A percentile compares a stretch with the other conserved stretches of the same genome.
Evolutionary conservation across 2,329 filamentous ascomycete genomes (phyloP).

Genomic region (Hypoxylon sp.): DNA sequence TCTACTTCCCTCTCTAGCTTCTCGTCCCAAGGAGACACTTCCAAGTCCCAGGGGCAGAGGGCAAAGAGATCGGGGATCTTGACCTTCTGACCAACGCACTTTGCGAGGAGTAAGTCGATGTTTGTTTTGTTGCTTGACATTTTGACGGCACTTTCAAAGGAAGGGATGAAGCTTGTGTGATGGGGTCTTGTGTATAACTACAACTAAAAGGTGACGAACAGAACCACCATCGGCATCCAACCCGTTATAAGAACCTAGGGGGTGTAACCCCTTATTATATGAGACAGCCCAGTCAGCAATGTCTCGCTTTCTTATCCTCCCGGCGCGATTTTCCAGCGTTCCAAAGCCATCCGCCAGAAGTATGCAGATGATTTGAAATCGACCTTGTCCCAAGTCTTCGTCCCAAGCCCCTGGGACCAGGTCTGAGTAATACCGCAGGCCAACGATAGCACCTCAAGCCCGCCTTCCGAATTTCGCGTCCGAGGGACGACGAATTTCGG

Average conservation of each 20-base stretch:
- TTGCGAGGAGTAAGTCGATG: conserved; percentile 16
- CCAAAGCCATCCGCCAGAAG: neutral
- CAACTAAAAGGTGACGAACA: neutral
- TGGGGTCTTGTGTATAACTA: neutral
- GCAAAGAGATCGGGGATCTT: conserved; percentile 25
- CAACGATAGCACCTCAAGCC: neutral
- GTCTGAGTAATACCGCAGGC: neutral
- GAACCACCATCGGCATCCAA: neutral
- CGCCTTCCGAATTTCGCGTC: neutral
- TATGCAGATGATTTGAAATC: neutral
- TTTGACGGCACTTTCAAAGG: conserved; percentile 22
- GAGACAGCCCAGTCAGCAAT: neutral
- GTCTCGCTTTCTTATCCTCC: neutral
- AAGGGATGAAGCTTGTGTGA: neutral
- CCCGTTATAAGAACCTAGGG: neutral
- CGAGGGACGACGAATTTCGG: neutral
- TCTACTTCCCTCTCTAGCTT: conserved; percentile 20
- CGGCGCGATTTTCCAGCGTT: neutral
- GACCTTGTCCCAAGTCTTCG: neutral
- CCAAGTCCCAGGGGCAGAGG: conserved; percentile 17
- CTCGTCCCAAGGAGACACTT: conserved; percentile 5
- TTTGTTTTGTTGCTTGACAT: conserved; percentile 7
- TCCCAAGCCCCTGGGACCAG: neutral
- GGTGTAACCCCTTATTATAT: neutral
- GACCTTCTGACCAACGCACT: conserved; percentile 23